Conservation (phyloP, 495 filamentous ascomycete genomes). For the Aspergillus sclerotiicarbonarius region DNA sequence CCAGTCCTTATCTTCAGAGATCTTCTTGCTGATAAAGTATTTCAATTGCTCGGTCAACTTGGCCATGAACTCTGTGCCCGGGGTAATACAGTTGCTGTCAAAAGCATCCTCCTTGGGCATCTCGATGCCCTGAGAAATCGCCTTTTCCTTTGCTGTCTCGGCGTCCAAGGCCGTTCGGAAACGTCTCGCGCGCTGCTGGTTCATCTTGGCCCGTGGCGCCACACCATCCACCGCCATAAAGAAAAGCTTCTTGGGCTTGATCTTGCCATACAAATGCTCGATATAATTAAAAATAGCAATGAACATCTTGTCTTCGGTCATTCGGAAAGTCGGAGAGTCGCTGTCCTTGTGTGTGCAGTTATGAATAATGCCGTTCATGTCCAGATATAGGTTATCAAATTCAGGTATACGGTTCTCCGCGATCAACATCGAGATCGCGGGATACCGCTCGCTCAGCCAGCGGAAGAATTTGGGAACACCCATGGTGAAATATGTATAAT, state of each 20-base stretch:
- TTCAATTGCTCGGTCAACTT: conserved; percentile 90
- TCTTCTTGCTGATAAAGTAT: conserved; percentile 98
- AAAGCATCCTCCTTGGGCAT: conserved; percentile 95
- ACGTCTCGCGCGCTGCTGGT: conserved; percentile 92
- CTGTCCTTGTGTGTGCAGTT: conserved; percentile 98
- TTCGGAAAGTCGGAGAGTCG: conserved; percentile 83
- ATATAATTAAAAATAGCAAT: conserved; percentile 99
- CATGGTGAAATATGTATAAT: conserved; percentile 40
- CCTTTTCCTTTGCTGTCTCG: conserved; percentile 85
- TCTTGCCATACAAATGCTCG: conserved; percentile 97
- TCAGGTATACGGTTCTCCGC: conserved; percentile 99
- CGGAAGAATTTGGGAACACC: conserved; percentile 96
- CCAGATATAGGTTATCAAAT: conserved; percentile 96
- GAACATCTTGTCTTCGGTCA: conserved; percentile 98
- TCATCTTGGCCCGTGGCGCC: conserved; percentile 98
- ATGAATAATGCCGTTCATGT: conserved; percentile 99
- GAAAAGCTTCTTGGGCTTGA: conserved; percentile 96
- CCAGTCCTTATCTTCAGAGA: conserved; percentile 96
- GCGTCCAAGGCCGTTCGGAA: conserved; percentile 94
- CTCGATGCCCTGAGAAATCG: conserved; percentile 79
- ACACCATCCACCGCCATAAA: conserved; percentile 99
- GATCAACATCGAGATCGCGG: conserved; percentile 96
- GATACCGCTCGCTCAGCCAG: conserved; percentile 99
- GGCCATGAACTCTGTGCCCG: conserved; percentile 97
- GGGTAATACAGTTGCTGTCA: conserved; percentile 99